phyloP scores from a whole-genome alignment of 176 grass and related monocot species.

The Typha latifolia region DNA sequence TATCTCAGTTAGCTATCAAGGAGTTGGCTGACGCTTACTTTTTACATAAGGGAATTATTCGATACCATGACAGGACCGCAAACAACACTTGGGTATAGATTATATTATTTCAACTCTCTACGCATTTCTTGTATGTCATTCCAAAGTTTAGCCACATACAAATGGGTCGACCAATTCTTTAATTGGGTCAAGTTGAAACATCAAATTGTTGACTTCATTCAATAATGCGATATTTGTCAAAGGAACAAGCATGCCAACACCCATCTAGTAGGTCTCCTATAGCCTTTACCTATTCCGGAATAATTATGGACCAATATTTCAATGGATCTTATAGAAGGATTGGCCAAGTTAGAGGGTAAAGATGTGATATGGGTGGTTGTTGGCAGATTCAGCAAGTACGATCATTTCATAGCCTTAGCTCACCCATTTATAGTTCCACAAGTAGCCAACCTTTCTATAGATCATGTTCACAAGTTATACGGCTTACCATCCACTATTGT shows the following conservation, averaged over 20 bases:
- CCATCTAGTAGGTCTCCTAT: background rate
- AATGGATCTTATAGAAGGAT: no score
- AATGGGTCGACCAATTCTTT: background rate
- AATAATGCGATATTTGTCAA: background rate
- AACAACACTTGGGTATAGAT: no score
- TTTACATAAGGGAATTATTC: background rate
- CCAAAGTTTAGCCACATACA: background rate
- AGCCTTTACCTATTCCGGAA: background rate
- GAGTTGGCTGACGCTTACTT: background rate
- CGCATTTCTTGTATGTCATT: background rate
- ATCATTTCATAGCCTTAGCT: background rate
- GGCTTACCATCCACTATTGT: background rate
- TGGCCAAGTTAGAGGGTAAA: slow-evolving; percentile 1
- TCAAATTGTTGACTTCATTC: background rate
- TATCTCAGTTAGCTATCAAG: background rate
- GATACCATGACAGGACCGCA: background rate
- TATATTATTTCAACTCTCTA: no score
- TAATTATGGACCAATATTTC: no score
- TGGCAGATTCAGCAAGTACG: background rate
- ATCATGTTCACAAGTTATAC: no score
- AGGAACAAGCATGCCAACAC: background rate
- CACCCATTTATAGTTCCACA: background rate
- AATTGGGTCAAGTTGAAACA: background rate
- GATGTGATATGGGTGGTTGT: no score
- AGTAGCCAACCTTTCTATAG: background rate